phyloP scores from a whole-genome alignment of 441 rosid species.

The Oxalis stricta region DNA sequence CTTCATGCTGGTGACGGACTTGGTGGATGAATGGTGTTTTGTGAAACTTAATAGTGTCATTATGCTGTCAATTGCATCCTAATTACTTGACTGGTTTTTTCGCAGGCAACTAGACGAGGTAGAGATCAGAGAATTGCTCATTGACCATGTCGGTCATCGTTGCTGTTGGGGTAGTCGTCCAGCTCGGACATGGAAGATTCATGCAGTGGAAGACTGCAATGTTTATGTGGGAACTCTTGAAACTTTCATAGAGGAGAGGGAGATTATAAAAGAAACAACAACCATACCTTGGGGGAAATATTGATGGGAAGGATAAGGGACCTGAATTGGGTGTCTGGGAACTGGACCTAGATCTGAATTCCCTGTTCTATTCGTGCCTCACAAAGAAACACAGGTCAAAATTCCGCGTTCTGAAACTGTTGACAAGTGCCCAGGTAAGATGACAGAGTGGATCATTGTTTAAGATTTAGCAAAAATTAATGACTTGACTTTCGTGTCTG shows the following conservation, averaged over 20 bases:
- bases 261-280: slow-evolving; percentile 49
- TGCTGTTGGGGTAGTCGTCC: slow-evolving; percentile 99
- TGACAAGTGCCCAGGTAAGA: slow-evolving; percentile 73
- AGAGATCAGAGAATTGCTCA: slow-evolving; percentile 81
- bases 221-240: slow-evolving; percentile 91
- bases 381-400: slow-evolving; percentile 43
- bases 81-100: background rate
- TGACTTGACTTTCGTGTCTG: background rate
- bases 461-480: background rate
- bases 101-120: slow-evolving; percentile 80
- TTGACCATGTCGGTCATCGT: slow-evolving; percentile 86
- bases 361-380: slow-evolving; percentile 59
- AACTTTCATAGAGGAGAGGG: slow-evolving; percentile 84
- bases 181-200: slow-evolving; percentile 92
- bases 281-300: slow-evolving; percentile 35
- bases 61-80: background rate
- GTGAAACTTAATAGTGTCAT: background rate
- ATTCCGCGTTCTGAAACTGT: slow-evolving; percentile 58
- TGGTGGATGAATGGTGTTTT: too few species aligned
- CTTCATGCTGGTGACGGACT: too few species aligned
- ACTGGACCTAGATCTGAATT: slow-evolving; percentile 63
- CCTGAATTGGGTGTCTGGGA: slow-evolving; percentile 66
- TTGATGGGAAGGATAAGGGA: slow-evolving; percentile 40
- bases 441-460: too few species aligned
- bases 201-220: slow-evolving; percentile 77